These are phyloP conservation scores for Cryptococcus jaspeensis DNA, from an alignment of 1,284 basidiomycete genomes.

Conservation along the genomic window DNA sequence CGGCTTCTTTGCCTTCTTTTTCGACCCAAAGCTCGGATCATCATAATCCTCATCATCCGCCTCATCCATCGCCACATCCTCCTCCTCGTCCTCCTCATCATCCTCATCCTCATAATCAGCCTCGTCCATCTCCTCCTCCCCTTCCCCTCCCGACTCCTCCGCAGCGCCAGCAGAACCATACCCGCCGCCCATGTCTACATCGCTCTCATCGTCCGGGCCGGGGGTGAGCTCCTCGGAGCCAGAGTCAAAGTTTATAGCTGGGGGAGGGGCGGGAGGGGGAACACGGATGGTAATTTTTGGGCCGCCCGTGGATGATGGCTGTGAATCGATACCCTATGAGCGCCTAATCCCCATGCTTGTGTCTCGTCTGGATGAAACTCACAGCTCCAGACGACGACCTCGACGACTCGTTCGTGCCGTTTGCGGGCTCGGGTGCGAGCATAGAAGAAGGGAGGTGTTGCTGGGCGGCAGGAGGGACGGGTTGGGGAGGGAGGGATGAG, in stretches of 20 bases:
- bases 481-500: conserved; percentile 7
- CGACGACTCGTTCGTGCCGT: neutral
- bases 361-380: neutral
- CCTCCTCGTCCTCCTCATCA: conserved; percentile 23
- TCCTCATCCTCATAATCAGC: conserved; percentile 23
- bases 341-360: neutral
- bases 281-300: conserved; percentile 16
- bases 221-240: conserved; percentile 28
- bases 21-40: conserved; percentile 38
- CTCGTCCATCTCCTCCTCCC: conserved; percentile 16
- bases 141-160: conserved; percentile 18
- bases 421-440: conserved; percentile 11
- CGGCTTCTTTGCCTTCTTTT: conserved; percentile 24
- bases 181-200: conserved; percentile 9
- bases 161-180: conserved; percentile 3
- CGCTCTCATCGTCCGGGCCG: conserved; percentile 18
- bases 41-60: conserved; percentile 34
- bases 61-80: conserved; percentile 33
- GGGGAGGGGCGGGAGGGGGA: conserved; percentile 5
- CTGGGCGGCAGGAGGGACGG: conserved; percentile 8
- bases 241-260: conserved; percentile 3
- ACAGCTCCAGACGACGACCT: neutral
- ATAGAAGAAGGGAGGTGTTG: conserved; percentile 27
- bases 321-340: neutral
- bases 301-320: conserved; percentile 7